These are phyloP conservation scores for Colletotrichum sp. DNA, from an alignment of 2,329 filamentous ascomycete genomes.

Conservation along the genomic window DNA sequence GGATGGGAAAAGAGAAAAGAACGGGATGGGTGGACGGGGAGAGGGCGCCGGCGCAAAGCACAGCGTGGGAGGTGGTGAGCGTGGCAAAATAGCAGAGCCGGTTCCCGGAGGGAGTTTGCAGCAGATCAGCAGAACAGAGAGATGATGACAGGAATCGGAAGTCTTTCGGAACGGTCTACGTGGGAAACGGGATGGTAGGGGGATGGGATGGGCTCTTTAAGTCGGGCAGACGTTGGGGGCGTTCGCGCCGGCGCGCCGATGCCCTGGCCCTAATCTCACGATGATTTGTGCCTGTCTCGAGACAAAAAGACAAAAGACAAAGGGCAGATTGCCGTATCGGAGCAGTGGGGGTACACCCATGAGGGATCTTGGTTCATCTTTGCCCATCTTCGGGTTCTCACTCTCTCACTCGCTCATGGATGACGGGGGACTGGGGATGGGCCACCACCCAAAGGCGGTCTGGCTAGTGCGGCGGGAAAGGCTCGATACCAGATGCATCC, in stretches of 20 bases:
- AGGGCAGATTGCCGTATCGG: background rate
- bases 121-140: background rate
- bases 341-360: background rate
- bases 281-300: slow-evolving; percentile 1
- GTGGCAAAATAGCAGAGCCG: background rate
- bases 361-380: background rate
- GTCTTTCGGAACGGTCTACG: background rate
- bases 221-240: background rate
- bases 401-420: background rate
- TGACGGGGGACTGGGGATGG: background rate
- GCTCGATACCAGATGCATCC: background rate
- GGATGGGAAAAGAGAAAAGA: too few relatives aligned
- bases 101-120: background rate
- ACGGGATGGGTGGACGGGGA: too few relatives aligned
- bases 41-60: slow-evolving; percentile 8
- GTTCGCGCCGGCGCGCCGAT: background rate
- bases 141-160: background rate
- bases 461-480: background rate
- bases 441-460: background rate
- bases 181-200: background rate
- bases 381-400: background rate
- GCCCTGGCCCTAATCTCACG: slow-evolving; percentile 16
- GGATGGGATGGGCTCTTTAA: background rate
- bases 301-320: background rate
- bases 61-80: background rate